Percentiles rank a stretch among this genome's conserved stretches.
These are phyloP conservation scores for Boletus semigastroideus DNA, from an alignment of 1,284 basidiomycete genomes.

Conservation along the genomic window DNA sequence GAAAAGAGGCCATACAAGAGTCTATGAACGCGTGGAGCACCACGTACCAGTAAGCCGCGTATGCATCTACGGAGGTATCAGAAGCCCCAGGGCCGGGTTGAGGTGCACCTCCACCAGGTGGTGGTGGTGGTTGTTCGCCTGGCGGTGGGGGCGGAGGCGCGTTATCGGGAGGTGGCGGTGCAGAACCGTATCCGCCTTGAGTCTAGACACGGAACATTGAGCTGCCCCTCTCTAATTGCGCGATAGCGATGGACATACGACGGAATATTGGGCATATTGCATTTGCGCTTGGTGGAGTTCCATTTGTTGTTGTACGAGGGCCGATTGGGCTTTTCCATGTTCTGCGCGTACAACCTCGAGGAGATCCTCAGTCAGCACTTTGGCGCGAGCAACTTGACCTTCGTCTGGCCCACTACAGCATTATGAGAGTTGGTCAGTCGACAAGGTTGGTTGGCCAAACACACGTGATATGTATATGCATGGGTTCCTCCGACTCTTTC, in stretches of 20 bases:
- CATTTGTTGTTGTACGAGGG: slow-evolving; percentile 72
- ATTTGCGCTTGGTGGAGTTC: slow-evolving; percentile 78
- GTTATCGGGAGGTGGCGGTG: slow-evolving; percentile 56
- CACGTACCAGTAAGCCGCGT: slow-evolving; percentile 67
- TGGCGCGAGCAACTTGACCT: slow-evolving; percentile 82
- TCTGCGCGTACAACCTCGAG: slow-evolving; percentile 83
- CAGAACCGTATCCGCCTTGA: slow-evolving; percentile 50
- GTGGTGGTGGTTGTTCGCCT: slow-evolving; percentile 61
- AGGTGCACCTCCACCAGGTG: slow-evolving; percentile 47
- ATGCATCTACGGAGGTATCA: slow-evolving; percentile 58
- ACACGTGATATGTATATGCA: slow-evolving; percentile 94
- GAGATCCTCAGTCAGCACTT: slow-evolving; percentile 86
- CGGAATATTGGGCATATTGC: slow-evolving; percentile 72
- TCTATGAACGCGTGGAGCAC: background rate
- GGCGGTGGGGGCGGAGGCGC: slow-evolving; percentile 61
- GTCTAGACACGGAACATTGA: slow-evolving; percentile 3
- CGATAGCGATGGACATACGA: slow-evolving; percentile 48
- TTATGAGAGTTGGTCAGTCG: slow-evolving; percentile 1
- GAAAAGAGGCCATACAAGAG: background rate
- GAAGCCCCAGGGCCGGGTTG: slow-evolving; percentile 35
- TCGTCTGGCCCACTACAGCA: slow-evolving; percentile 80
- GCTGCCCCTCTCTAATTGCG: background rate
- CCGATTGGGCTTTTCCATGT: slow-evolving; percentile 74
- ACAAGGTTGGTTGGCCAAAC: slow-evolving; percentile 25
- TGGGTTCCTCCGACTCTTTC: slow-evolving; percentile 85